Evolutionary conservation across 208 protist species (phyloP).

Genomic region (Acanthamoeba sp.): DNA sequence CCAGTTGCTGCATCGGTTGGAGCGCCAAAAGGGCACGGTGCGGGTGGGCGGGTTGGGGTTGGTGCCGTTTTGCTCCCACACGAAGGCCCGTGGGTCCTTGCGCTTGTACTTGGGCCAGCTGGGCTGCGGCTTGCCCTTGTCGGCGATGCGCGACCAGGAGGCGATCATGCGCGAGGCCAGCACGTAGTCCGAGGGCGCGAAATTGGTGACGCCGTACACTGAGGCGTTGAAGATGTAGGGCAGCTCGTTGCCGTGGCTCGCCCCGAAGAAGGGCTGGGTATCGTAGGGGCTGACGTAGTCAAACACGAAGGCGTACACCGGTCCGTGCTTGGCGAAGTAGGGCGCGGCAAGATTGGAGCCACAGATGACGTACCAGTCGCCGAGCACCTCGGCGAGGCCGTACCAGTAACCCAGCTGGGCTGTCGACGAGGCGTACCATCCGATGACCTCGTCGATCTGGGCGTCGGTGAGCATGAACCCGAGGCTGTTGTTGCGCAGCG

Average conservation of each 20-base stretch:
- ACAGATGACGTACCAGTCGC: slow-evolving; percentile 75
- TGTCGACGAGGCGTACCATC: background rate
- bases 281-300: slow-evolving; percentile 71
- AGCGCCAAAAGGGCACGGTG: background rate
- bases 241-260: slow-evolving; percentile 72
- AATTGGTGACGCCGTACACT: background rate
- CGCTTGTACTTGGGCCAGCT: background rate
- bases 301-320: slow-evolving; percentile 53
- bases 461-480: no score
- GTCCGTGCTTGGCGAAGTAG: background rate
- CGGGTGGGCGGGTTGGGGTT: background rate
- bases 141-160: slow-evolving; percentile 72
- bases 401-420: slow-evolving; percentile 35
- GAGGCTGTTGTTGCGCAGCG: background rate
- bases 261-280: background rate
- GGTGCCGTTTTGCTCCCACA: background rate
- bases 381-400: slow-evolving; percentile 73
- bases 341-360: slow-evolving; percentile 36
- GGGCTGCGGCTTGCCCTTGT: slow-evolving; percentile 47
- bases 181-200: background rate
- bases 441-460: no score
- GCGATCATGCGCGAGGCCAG: slow-evolving; percentile 55
- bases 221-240: slow-evolving; percentile 53
- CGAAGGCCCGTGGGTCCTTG: background rate
- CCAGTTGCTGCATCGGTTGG: background rate